These are phyloP conservation scores for Candida labiduridarum DNA, from an alignment of 1,139 yeast genomes.

Conservation along the genomic window DNA sequence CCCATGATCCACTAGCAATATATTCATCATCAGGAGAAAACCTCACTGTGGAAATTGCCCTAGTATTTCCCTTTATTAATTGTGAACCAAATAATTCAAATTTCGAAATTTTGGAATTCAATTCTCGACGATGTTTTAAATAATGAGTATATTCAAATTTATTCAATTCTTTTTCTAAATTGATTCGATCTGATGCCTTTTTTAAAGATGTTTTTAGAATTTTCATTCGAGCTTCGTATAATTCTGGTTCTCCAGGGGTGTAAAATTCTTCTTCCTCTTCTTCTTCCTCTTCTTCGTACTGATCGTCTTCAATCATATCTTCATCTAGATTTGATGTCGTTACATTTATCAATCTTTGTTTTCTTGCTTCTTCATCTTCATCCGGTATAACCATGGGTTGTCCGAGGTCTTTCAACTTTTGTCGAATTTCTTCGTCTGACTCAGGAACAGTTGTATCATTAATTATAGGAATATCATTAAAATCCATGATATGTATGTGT, in stretches of 20 bases:
- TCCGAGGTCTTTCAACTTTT: conserved; percentile 47
- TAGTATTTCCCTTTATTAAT: conserved; percentile 52
- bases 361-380: conserved; percentile 63
- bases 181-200: conserved; percentile 46
- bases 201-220: conserved; percentile 56
- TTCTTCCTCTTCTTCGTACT: conserved; percentile 36
- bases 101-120: conserved; percentile 37
- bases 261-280: conserved; percentile 69
- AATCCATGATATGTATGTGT: conserved; percentile 18
- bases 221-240: conserved; percentile 53
- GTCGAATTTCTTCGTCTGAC: conserved; percentile 60
- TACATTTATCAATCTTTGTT: conserved; percentile 52
- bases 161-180: conserved; percentile 21
- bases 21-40: conserved; percentile 36
- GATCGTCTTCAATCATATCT: conserved; percentile 19
- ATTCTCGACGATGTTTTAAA: conserved; percentile 47
- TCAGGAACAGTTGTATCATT: conserved; percentile 55
- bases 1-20: conserved; percentile 83
- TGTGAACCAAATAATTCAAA: conserved; percentile 69
- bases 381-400: conserved; percentile 64
- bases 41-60: conserved; percentile 68
- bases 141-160: conserved; percentile 13
- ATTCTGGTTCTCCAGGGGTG: conserved; percentile 72
- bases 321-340: conserved; percentile 17
- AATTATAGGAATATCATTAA: conserved; percentile 25